Evolutionary conservation across 2,329 filamentous ascomycete genomes (phyloP).

Genomic region (Apiospora koreana): DNA sequence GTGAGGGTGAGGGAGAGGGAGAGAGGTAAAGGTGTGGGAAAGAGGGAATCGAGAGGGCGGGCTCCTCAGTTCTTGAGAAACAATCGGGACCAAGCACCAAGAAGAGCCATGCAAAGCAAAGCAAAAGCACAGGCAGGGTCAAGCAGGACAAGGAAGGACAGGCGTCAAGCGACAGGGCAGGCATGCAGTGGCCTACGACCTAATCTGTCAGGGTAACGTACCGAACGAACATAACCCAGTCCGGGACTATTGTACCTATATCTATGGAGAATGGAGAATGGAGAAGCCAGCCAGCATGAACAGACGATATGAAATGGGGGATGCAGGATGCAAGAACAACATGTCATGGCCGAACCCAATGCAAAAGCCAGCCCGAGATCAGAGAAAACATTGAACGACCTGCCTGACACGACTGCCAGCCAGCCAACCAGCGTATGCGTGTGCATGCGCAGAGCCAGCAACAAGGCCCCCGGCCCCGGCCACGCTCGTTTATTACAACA

Average conservation of each 20-base stretch:
- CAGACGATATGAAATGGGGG: not conserved
- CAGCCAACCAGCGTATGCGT: not conserved
- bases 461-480: not conserved
- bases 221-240: not conserved
- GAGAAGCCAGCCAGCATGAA: no score
- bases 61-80: constrained; percentile 5
- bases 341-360: not conserved
- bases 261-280: no score
- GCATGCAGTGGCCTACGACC: not conserved
- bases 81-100: not conserved
- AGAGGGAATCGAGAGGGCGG: not conserved
- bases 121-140: not conserved
- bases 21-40: no score
- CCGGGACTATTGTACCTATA: no score
- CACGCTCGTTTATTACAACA: not conserved
- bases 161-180: not conserved
- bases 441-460: not conserved
- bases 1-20: not conserved
- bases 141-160: not conserved
- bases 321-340: not conserved
- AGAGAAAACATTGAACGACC: not conserved
- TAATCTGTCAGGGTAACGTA: not conserved
- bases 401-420: not conserved
- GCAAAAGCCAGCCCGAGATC: not conserved
- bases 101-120: not conserved